A percentile compares a stretch with the other conserved stretches of the same genome.
phyloP scores from a whole-genome alignment of 2,329 filamentous ascomycete species.

The Stagonosporopsis vannaccii region DNA sequence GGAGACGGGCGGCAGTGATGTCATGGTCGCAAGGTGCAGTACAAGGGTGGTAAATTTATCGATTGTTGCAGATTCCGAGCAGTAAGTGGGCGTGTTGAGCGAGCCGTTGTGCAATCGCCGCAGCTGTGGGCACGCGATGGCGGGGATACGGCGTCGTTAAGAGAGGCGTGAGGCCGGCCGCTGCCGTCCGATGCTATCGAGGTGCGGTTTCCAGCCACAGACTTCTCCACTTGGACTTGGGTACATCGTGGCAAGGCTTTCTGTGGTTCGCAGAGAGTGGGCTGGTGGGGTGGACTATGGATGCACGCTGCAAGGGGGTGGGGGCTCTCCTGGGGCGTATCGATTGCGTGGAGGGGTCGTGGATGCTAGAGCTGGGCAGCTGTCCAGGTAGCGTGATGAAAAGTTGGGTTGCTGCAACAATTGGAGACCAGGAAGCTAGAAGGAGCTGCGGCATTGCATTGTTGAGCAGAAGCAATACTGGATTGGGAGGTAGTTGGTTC shows the following conservation, averaged over 20 bases:
- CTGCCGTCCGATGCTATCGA: conserved; percentile 31
- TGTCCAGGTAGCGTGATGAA: neutral
- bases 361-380: neutral
- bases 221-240: conserved; percentile 1
- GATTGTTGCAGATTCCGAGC: conserved; percentile 8
- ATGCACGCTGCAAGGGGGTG: conserved; percentile 38
- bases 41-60: conserved; percentile 4
- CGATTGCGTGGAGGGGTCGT: neutral
- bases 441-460: neutral
- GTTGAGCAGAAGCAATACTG: neutral
- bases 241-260: neutral
- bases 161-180: conserved; percentile 30
- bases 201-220: conserved; percentile 1
- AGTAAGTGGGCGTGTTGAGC: conserved; percentile 5
- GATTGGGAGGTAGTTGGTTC: neutral
- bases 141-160: conserved; percentile 4
- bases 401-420: neutral
- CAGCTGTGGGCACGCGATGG: conserved; percentile 5
- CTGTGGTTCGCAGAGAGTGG: conserved; percentile 9
- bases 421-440: neutral
- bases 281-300: conserved; percentile 13
- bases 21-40: conserved; percentile 24
- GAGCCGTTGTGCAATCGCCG: neutral
- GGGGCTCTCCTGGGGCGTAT: conserved; percentile 1
- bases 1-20: conserved; percentile 64